Conservation (phyloP, 2,329 filamentous ascomycete species). For the Simplicillium aogashimaense region DNA sequence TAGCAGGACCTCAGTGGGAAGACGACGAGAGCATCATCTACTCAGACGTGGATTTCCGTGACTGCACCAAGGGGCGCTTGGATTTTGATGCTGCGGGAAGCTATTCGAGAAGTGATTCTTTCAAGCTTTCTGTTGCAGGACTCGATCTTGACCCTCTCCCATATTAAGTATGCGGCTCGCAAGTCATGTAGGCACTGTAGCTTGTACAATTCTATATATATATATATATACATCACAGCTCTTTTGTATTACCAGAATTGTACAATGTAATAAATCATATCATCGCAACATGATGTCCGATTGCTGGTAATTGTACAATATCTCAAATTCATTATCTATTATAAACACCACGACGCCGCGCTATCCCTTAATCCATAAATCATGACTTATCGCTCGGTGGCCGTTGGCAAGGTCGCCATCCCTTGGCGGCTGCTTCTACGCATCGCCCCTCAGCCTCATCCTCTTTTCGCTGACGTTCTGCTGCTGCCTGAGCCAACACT, state of each 20-base stretch:
- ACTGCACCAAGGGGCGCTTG: slow-evolving; percentile 71
- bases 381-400: slow-evolving; percentile 11
- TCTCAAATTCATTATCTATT: neutral
- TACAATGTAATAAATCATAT: no score
- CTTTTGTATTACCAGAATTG: neutral
- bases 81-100: slow-evolving; percentile 80
- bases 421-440: slow-evolving; percentile 17
- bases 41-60: slow-evolving; percentile 75
- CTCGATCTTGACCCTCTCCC: slow-evolving; percentile 48
- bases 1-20: slow-evolving; percentile 79
- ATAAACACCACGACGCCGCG: neutral
- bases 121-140: slow-evolving; percentile 49
- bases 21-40: slow-evolving; percentile 57
- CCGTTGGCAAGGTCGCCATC: slow-evolving; percentile 17
- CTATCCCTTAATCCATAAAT: slow-evolving; percentile 1
- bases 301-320: no score
- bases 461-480: slow-evolving; percentile 24
- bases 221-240: no score
- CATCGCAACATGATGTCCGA: neutral
- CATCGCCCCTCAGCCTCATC: slow-evolving; percentile 20
- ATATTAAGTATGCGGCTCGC: no score
- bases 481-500: slow-evolving; percentile 49
- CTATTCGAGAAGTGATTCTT: slow-evolving; percentile 65
- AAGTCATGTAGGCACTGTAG: neutral
- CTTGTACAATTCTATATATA: neutral